These are phyloP conservation scores for Dimargaris verticillata DNA, from an alignment of 192 early-diverging fungal genomes.

Conservation along the genomic window DNA sequence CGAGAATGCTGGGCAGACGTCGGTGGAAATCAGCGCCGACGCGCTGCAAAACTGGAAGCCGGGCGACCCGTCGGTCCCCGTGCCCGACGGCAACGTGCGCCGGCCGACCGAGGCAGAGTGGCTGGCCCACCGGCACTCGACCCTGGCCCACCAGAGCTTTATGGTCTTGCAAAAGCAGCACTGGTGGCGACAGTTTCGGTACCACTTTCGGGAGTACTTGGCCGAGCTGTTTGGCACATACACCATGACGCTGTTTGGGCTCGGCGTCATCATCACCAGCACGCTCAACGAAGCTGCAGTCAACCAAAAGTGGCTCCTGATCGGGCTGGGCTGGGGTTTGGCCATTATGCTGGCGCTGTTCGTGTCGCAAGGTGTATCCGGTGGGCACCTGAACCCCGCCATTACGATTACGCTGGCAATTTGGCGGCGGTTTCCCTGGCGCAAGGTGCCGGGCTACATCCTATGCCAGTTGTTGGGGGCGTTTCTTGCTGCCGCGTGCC, in stretches of 20 bases:
- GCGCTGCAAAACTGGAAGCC: neutral
- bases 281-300: conserved; percentile 20
- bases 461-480: conserved; percentile 13
- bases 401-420: conserved; percentile 13
- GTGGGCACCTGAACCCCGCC: conserved; percentile 16
- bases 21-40: neutral
- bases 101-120: too few relatives aligned
- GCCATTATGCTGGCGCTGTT: conserved; percentile 10
- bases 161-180: neutral
- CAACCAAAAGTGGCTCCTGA: conserved; percentile 1
- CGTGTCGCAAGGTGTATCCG: conserved; percentile 6
- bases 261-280: conserved; percentile 39
- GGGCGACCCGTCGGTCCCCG: neutral
- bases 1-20: too few relatives aligned
- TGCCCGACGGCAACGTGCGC: neutral
- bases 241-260: conserved; percentile 43
- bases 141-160: too few relatives aligned
- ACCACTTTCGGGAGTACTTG: conserved; percentile 34
- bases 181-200: conserved; percentile 1
- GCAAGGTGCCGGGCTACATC: conserved; percentile 15
- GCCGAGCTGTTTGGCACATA: conserved; percentile 65
- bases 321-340: conserved; percentile 8
- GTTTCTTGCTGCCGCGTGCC: conserved; percentile 9
- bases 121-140: too few relatives aligned
- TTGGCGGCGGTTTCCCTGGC: conserved; percentile 14